Evolutionary conservation across 305 asterid genomes (phyloP).

Genomic region (Fraxinus greggii): DNA sequence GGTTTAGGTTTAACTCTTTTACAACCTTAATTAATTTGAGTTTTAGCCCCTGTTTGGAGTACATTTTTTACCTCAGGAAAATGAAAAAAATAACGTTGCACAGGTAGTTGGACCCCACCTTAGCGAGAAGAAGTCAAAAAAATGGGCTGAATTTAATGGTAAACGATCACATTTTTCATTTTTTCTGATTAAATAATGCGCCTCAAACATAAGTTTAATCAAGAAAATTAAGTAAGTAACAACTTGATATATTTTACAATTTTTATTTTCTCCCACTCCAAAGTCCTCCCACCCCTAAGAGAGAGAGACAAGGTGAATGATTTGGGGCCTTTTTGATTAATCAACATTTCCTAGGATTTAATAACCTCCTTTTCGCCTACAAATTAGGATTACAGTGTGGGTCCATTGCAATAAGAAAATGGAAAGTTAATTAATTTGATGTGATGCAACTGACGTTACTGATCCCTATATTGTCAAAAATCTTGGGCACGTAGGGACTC

Average conservation of each 20-base stretch:
- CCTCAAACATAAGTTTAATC: too few species aligned
- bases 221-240: not conserved
- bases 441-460: conserved; percentile 1
- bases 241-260: not conserved
- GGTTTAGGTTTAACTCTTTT: not conserved
- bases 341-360: not conserved
- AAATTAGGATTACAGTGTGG: not conserved
- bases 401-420: not conserved
- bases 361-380: conserved; percentile 7
- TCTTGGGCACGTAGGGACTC: conserved; percentile 25
- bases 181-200: too few species aligned
- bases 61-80: too few species aligned
- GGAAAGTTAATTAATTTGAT: not conserved
- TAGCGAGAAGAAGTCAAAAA: too few species aligned
- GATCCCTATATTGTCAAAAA: not conserved
- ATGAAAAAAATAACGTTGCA: too few species aligned
- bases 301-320: not conserved
- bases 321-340: not conserved
- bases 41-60: too few species aligned
- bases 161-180: too few species aligned
- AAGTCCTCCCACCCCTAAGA: not conserved
- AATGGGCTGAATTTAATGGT: too few species aligned
- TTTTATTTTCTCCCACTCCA: not conserved
- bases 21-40: not conserved
- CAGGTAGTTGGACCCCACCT: too few species aligned